Conservation (phyloP, 768 basidiomycete genomes). For the Fomitopsis pulvina region DNA sequence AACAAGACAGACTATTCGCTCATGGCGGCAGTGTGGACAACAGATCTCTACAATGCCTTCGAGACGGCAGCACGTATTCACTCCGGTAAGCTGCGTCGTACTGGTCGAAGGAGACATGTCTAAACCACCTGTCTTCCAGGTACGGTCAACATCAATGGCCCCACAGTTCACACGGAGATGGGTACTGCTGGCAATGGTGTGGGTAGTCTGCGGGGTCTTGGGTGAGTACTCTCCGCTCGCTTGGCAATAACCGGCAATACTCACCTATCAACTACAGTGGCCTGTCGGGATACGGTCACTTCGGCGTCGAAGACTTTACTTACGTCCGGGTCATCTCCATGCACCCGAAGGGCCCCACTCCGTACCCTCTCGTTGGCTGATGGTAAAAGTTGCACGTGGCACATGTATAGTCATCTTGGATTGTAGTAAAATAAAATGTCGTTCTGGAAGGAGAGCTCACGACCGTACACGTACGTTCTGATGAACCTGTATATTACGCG, state of each 20-base stretch:
- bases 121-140: slow-evolving; percentile 27
- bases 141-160: slow-evolving; percentile 48
- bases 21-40: slow-evolving; percentile 46
- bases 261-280: too few species aligned
- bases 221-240: too few species aligned
- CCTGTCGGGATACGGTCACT: not conserved
- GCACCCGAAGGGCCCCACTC: not conserved
- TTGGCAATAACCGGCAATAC: too few species aligned
- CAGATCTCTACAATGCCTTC: slow-evolving; percentile 36
- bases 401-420: too few species aligned
- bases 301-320: not conserved
- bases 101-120: not conserved
- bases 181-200: not conserved
- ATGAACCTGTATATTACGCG: too few species aligned
- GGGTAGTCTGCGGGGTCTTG: slow-evolving; percentile 38
- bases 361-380: not conserved
- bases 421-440: too few species aligned
- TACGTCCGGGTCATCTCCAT: not conserved
- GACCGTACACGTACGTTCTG: too few species aligned
- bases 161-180: slow-evolving; percentile 41
- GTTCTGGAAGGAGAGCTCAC: too few species aligned
- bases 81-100: slow-evolving; percentile 28
- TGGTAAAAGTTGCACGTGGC: too few species aligned
- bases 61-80: slow-evolving; percentile 42
- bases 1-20: slow-evolving; percentile 51